phyloP scores from a whole-genome alignment of 306 rosid species.

The Styphnolobium japonicum region DNA sequence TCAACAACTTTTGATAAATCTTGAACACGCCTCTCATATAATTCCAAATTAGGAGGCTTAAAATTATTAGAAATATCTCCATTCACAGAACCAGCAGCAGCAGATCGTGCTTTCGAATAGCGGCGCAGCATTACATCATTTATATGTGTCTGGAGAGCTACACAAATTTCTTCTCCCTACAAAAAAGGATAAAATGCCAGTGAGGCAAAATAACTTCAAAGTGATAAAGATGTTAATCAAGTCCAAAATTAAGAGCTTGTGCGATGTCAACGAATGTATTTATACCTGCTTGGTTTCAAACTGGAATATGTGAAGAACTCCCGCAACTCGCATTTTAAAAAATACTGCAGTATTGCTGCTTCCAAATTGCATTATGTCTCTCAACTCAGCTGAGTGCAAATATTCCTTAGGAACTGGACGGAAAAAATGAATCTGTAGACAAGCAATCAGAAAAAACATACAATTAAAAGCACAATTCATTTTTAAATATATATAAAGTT shows the following conservation, averaged over 20 bases:
- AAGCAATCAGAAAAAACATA: conserved; percentile 29
- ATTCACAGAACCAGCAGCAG: conserved; percentile 52
- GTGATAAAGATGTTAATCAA: background rate
- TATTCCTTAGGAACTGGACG: conserved; percentile 99
- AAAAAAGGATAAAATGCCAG: conserved; percentile 13
- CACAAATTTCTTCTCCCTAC: conserved; percentile 98
- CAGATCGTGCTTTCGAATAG: conserved; percentile 81
- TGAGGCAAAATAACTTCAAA: background rate
- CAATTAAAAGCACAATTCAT: conserved; percentile 7
- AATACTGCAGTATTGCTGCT: conserved; percentile 96
- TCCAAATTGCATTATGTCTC: conserved; percentile 99
- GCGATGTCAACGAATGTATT: background rate
- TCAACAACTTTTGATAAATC: conserved; percentile 75
- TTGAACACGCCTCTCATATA: conserved; percentile 66
- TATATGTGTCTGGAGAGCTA: conserved; percentile 97
- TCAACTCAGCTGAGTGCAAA: conserved; percentile 91
- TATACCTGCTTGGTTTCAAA: conserved; percentile 97
- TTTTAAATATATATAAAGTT: background rate
- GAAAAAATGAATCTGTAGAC: conserved; percentile 80
- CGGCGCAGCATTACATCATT: conserved; percentile 98
- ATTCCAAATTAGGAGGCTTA: conserved; percentile 57
- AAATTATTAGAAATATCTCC: conserved; percentile 63
- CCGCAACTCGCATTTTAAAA: conserved; percentile 98
- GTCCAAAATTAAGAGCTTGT: background rate
- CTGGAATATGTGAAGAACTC: conserved; percentile 96